These are phyloP conservation scores for Oryza coarctata DNA, from an alignment of 176 grass and related monocot genomes.

Conservation along the genomic window DNA sequence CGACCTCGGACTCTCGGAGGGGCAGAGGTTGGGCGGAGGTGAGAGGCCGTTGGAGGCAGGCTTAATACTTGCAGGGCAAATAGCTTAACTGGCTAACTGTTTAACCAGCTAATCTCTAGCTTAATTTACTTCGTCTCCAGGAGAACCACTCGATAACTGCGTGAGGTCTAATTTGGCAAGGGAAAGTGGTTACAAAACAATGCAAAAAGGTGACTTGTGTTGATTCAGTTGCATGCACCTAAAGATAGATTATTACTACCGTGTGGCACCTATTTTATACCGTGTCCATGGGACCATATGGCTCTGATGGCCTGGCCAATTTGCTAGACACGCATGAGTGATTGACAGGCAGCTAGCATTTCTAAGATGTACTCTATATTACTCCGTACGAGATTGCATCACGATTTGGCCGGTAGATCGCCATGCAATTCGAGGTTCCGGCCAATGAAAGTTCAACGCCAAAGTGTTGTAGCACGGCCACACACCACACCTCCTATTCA, in stretches of 20 bases:
- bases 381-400: background rate
- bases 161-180: slow-evolving; percentile 34
- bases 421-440: background rate
- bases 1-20: background rate
- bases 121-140: slow-evolving; percentile 6
- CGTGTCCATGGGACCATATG: background rate
- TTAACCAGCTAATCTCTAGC: slow-evolving; percentile 35
- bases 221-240: background rate
- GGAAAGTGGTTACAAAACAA: background rate
- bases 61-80: slow-evolving; percentile 25
- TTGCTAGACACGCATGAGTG: background rate
- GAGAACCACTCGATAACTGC: slow-evolving; percentile 10
- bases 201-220: background rate
- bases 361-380: too few relatives aligned
- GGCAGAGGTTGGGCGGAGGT: slow-evolving; percentile 11
- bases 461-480: too few relatives aligned
- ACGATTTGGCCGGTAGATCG: background rate
- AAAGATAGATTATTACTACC: slow-evolving; percentile 18
- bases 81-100: slow-evolving; percentile 18
- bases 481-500: too few relatives aligned
- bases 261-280: background rate
- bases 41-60: background rate
- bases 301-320: background rate
- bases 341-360: background rate
- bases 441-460: background rate